phyloP scores from a whole-genome alignment of 768 basidiomycete genomes.

The Termitomyces sp. region DNA sequence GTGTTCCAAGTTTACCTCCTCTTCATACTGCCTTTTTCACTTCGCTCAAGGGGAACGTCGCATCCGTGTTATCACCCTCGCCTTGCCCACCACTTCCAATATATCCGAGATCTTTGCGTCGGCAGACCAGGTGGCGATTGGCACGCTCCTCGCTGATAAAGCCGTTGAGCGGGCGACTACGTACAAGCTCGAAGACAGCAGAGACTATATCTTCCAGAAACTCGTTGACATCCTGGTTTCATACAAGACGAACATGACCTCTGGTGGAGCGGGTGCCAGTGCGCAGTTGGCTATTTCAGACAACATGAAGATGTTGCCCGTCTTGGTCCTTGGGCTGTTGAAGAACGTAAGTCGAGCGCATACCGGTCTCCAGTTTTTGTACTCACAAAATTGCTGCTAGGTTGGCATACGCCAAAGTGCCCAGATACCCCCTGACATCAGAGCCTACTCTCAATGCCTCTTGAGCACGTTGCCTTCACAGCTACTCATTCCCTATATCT shows the following conservation, averaged over 20 bases:
- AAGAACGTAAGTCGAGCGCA: constrained; percentile 69
- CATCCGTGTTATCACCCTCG: constrained; percentile 85
- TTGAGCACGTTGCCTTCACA: constrained; percentile 90
- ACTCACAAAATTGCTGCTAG: constrained; percentile 29
- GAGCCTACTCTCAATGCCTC: constrained; percentile 91
- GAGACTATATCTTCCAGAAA: constrained; percentile 80
- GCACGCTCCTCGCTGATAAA: constrained; percentile 84
- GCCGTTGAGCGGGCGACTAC: constrained; percentile 86
- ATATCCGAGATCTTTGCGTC: constrained; percentile 88
- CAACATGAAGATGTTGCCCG: constrained; percentile 92
- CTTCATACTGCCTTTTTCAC: neutral
- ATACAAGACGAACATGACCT: constrained; percentile 96
- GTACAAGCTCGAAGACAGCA: constrained; percentile 84
- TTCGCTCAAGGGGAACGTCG: constrained; percentile 59
- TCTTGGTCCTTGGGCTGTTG: constrained; percentile 82
- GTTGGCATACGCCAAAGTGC: constrained; percentile 94
- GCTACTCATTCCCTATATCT: constrained; percentile 87
- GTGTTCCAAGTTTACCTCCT: constrained; percentile 13
- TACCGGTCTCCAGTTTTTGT: neutral
- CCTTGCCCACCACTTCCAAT: constrained; percentile 83
- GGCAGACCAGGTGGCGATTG: constrained; percentile 84
- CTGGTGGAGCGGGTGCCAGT: constrained; percentile 88
- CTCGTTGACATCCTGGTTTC: constrained; percentile 79
- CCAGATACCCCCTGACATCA: constrained; percentile 93
- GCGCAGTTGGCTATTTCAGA: constrained; percentile 90